Percentiles rank a stretch among this genome's conserved stretches.
Evolutionary conservation across 1,284 basidiomycete genomes (phyloP).

Genomic region (Fomitopsis betulina): DNA sequence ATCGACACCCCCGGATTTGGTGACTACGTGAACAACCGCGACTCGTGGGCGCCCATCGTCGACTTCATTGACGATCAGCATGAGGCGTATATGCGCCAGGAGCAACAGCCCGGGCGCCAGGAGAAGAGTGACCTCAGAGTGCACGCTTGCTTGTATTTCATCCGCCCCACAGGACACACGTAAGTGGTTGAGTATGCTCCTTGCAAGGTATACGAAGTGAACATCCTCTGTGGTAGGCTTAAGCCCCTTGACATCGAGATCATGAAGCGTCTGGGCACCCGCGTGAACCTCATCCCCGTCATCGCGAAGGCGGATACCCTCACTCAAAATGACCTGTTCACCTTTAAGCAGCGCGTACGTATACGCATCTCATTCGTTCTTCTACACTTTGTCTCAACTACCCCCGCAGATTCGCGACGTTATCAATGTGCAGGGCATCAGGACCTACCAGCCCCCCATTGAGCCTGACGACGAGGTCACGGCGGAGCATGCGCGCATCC

Average conservation of each 20-base stretch:
- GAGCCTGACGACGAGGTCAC: constrained; percentile 88
- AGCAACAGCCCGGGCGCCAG: constrained; percentile 92
- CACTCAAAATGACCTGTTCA: constrained; percentile 86
- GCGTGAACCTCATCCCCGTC: constrained; percentile 97
- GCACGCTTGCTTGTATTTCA: constrained; percentile 97
- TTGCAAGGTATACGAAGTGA: background rate
- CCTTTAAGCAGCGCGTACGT: constrained; percentile 91
- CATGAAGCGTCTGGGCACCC: constrained; percentile 95
- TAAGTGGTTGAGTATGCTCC: constrained; percentile 39
- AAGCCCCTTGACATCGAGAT: constrained; percentile 99
- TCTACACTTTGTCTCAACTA: constrained; percentile 4
- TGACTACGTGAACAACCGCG: constrained; percentile 99
- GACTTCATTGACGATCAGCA: constrained; percentile 99
- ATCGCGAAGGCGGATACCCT: constrained; percentile 96
- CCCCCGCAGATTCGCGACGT: constrained; percentile 81
- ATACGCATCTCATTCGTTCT: background rate
- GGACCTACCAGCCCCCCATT: constrained; percentile 91
- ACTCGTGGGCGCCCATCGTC: constrained; percentile 97
- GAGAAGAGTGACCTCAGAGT: constrained; percentile 96
- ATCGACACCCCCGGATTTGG: constrained; percentile 99
- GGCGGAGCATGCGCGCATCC: constrained; percentile 85
- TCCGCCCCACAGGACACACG: constrained; percentile 95
- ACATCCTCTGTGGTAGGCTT: constrained; percentile 45
- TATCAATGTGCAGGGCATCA: constrained; percentile 87
- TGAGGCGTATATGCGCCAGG: constrained; percentile 98